phyloP scores from a whole-genome alignment of 2,329 filamentous ascomycete genomes.

The Cercospora sesami region DNA sequence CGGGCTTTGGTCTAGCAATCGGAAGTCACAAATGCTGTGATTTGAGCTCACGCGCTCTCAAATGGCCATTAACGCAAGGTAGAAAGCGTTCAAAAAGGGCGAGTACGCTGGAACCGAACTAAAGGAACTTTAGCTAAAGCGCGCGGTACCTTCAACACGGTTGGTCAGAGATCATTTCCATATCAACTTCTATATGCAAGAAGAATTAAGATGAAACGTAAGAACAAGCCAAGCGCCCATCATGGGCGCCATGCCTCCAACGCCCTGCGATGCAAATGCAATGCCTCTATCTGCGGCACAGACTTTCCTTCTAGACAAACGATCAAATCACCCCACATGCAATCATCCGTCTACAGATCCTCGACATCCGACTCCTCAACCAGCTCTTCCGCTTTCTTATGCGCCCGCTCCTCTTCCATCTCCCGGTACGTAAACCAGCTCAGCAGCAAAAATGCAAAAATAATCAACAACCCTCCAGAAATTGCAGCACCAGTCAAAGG shows the following conservation, averaged over 20 bases:
- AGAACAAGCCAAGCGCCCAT: background rate
- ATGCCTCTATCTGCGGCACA: conserved; percentile 4
- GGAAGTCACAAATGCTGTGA: no score
- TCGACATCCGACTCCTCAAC: conserved; percentile 48
- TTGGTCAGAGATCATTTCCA: background rate
- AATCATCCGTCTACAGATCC: conserved; percentile 28
- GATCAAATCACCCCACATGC: background rate
- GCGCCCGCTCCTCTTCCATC: conserved; percentile 75
- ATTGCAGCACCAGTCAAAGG: conserved; percentile 74
- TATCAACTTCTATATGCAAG: background rate
- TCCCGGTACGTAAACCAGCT: conserved; percentile 92
- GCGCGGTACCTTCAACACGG: background rate
- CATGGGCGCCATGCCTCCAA: background rate
- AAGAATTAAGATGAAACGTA: background rate
- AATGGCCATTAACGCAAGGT: no score
- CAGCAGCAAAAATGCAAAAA: conserved; percentile 80
- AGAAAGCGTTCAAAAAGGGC: no score
- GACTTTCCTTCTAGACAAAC: background rate
- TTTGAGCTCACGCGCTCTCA: no score
- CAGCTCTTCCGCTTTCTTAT: conserved; percentile 53
- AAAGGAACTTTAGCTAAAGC: no score
- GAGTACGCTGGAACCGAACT: no score
- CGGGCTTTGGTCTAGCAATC: no score
- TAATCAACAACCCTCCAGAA: conserved; percentile 80
- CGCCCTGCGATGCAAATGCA: background rate